phyloP scores from a whole-genome alignment of 768 basidiomycete genomes.

The Asterophora lycoperdoides region DNA sequence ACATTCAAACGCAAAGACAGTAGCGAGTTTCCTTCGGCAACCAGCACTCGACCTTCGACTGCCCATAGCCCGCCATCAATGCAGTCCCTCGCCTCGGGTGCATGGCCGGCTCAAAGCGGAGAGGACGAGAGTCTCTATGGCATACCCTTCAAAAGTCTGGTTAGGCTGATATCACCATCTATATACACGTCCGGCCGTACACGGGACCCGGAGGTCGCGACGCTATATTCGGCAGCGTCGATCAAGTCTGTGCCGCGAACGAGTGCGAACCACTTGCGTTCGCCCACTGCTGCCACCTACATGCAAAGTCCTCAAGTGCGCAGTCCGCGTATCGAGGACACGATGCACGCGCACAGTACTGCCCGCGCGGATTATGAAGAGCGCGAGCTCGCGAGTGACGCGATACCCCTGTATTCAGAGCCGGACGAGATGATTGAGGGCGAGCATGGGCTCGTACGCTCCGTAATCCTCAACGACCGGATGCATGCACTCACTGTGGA shows the following conservation, averaged over 20 bases:
- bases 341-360: conserved; percentile 31
- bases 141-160: conserved; percentile 67
- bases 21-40: conserved; percentile 17
- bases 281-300: conserved; percentile 30
- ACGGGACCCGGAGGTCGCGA: conserved; percentile 76
- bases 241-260: conserved; percentile 62
- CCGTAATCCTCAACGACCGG: conserved; percentile 79
- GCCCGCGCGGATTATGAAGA: conserved; percentile 54
- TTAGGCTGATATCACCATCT: conserved; percentile 65
- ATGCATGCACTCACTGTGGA: conserved; percentile 90
- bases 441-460: conserved; percentile 77
- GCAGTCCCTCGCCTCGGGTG: conserved; percentile 32
- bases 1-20: conserved; percentile 16
- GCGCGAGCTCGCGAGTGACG: conserved; percentile 81
- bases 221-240: conserved; percentile 82
- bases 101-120: conserved; percentile 20
- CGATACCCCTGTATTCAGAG: conserved; percentile 44
- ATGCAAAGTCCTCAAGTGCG: conserved; percentile 26
- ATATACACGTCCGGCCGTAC: conserved; percentile 35
- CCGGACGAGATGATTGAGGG: conserved; percentile 77
- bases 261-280: conserved; percentile 18
- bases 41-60: conserved; percentile 27
- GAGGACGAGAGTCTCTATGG: conserved; percentile 44
- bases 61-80: conserved; percentile 29
- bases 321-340: conserved; percentile 34